Evolutionary conservation across 176 grass and related monocot species (phyloP), one percentile per base, ranked within the genome.

Genomic region (Carex pumila): DNA sequence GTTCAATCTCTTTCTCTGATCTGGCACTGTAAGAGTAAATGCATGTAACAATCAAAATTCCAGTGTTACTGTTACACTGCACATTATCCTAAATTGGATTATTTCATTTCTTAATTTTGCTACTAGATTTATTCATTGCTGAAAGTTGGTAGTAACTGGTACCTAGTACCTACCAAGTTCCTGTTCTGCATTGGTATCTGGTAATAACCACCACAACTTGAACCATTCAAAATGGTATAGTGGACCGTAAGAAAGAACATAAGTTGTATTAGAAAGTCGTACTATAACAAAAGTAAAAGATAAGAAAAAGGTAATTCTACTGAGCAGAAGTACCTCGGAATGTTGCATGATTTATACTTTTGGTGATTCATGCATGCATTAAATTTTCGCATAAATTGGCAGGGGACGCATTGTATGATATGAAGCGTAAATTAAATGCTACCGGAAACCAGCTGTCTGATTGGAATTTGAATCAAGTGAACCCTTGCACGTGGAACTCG

Each of bases 381-480:
- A 36, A 70, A 34, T 78, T 31, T 78, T 18, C 31, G 12, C 47
- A 56, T 81, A 60, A 64, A 21, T 81, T 63, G 13, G 25, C 76
- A 94, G 92, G 86, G 13, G 86, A 90, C 52, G 89, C 86, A 9
- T 79, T 98, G 18, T 87, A 82, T 61, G 89, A 94, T 68, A 91
- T 98, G 92, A 94, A 91, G 72, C 39, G n/a, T 65, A 88, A 87
- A 79, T 85, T 98, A 30, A 91, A 94, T 75, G 95, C 83, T 81
- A 81, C 82, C 82, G 73, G 74, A 37, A 91, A 15, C 39, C 92
- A 93, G 87, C 95, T 94, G 80, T 22, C 79, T 34, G 95, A 98
- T 31, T 94, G 91, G 89, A 98, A 98, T 31, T 86, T 79, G 70
- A 90, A 94, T 91, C 95, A 94, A 98, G 90, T 94, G 79, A 87